Base-by-base conservation (phyloP, 768 basidiomycete species). In the Grammothele lineata region DNA sequence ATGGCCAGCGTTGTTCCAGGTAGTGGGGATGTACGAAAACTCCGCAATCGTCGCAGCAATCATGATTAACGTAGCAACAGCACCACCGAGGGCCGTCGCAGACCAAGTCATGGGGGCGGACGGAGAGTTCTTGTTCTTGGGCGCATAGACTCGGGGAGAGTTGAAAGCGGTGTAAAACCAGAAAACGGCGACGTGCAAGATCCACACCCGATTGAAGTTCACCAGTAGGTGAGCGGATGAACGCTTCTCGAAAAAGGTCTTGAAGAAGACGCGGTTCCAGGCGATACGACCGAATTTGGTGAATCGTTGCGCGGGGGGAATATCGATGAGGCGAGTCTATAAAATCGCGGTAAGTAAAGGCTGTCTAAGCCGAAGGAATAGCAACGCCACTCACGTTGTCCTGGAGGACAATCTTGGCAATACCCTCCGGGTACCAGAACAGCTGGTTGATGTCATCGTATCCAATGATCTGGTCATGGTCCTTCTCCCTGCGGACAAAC, bases 151-250 rank as follows among this genome's bases (percentile, higher is more conserved):
- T 56, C 78, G 83, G 7, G 94, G 93, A 0, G 93, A 90, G 70
- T 98, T 93, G 78, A 85, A 96, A n/a, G 96, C 83, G 8, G 95
- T 98, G 70, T 92, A 98, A 70, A 92, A 97, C 81, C 90, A 99
- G 73, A 83, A 98, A 43, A 95, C 69, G 7, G 93, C 78, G 49
- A 99, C 74, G 62, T 99, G 96, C 47, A 95, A 74, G 59, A 99
- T 92, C 96, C 96, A 99, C 62, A 99, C 78, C 33, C 96, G 92
- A 68, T 99, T 99, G 73, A 99, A 99, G 70, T 99, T 97, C 75
- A 97, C 92, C 54, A 98, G 78, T 30, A 98, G 79, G 68, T 99
- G 96, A 12, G 86, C 83, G 48, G 76, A 77, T 34, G 95, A 96
- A 18, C 96, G 92, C 63, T 94, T 93, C 70, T 99, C 96, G 56